Conservation (phyloP, 371 early-diverging fungal species). For the Syncephalastrum contaminatum region DNA sequence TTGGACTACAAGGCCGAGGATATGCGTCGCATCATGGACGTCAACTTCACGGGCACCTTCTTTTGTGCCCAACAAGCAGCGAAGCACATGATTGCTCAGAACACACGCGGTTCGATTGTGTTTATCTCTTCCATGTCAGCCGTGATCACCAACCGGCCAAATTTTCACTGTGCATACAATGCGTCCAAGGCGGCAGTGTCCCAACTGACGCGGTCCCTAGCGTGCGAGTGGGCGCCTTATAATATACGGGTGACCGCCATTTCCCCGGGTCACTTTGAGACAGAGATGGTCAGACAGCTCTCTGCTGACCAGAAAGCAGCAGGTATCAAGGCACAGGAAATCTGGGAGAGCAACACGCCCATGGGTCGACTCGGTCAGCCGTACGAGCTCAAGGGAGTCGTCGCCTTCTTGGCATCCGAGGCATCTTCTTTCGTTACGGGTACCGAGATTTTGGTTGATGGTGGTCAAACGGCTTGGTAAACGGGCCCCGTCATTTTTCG, state of each 20-base stretch:
- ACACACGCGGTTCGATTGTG: conserved; percentile 31
- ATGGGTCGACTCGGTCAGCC: conserved; percentile 36
- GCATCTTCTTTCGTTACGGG: conserved; percentile 42
- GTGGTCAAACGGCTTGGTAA: conserved; percentile 40
- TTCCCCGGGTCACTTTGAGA: conserved; percentile 44
- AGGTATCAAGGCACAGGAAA: conserved; percentile 21
- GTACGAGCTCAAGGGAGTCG: conserved; percentile 39
- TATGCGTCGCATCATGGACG: conserved; percentile 29
- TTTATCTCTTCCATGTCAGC: conserved; percentile 46
- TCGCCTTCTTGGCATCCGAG: conserved; percentile 35
- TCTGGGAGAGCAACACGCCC: conserved; percentile 34
- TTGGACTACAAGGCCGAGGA: conserved; percentile 22
- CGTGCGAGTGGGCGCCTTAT: conserved; percentile 48
- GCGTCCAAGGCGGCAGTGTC: conserved; percentile 46
- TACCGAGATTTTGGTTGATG: conserved; percentile 38
- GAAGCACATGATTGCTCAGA: conserved; percentile 14
- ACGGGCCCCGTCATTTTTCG: not conserved
- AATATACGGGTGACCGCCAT: conserved; percentile 41
- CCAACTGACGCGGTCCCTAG: conserved; percentile 39
- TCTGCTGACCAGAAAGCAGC: conserved; percentile 27
- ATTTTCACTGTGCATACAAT: conserved; percentile 41
- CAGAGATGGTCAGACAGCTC: conserved; percentile 30
- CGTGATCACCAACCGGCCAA: conserved; percentile 37
- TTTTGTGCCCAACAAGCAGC: conserved; percentile 40
- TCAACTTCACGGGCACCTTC: conserved; percentile 34